Evolutionary conservation across 768 basidiomycete species (phyloP).

Genomic region (Suillus variegatus): DNA sequence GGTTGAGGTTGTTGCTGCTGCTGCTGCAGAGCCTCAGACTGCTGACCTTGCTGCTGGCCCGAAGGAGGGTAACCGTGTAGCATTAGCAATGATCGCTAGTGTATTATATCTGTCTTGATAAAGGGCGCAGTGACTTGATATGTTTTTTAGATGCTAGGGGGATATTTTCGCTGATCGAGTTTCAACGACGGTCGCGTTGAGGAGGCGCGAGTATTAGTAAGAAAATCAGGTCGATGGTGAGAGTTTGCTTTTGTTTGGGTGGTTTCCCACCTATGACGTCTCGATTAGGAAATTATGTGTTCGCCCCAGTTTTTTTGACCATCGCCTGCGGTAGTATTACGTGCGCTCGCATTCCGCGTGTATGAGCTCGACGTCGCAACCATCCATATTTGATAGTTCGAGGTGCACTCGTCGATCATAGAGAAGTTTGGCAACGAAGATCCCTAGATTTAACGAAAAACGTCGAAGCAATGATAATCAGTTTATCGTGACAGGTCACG

Average conservation of each 20-base stretch:
- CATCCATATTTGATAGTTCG: not conserved
- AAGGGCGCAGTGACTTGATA: not conserved
- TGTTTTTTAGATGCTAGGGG: constrained; percentile 6
- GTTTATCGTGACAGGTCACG: not conserved
- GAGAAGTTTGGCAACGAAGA: not conserved
- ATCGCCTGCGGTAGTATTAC: not conserved
- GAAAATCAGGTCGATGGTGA: constrained; percentile 24
- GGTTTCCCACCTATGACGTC: not conserved
- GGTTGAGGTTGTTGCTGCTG: constrained; percentile 25
- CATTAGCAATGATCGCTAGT: constrained; percentile 7
- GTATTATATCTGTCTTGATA: not conserved
- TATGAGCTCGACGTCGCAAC: not conserved
- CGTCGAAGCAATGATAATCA: not conserved
- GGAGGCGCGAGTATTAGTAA: constrained; percentile 39
- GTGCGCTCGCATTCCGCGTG: constrained; percentile 5
- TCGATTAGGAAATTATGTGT: not conserved
- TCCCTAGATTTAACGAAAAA: not conserved
- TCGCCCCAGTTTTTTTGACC: constrained; percentile 1
- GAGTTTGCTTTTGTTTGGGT: constrained; percentile 27
- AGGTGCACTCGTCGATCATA: not conserved
- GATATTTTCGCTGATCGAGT: constrained; percentile 24
- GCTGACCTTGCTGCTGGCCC: constrained; percentile 6
- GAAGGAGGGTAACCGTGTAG: constrained; percentile 1
- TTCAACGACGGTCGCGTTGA: constrained; percentile 29
- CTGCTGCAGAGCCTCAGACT: constrained; percentile 28